Base-by-base conservation (phyloP, 805 yeast genomes). In the Kazachstania kunashirensis region DNA sequence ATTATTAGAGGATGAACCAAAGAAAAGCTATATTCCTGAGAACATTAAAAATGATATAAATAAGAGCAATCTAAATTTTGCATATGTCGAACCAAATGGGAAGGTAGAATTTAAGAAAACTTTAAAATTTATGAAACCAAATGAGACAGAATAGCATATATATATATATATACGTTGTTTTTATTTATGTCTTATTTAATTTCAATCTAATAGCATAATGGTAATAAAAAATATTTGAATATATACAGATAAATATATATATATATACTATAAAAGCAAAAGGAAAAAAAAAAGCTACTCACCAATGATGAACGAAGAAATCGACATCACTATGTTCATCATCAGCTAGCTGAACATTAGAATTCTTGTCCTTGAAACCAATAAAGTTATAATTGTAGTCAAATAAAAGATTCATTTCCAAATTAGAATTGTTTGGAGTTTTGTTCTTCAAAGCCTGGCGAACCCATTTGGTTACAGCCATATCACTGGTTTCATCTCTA, bases 401-500 rank as follows among this genome's bases (percentile, higher is more conserved):
- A 30, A 35, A 35, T 6, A 29, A 11, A 24, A 29, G 30, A 30
- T 30, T 35, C 37, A 34, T 28, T 18, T 34, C 37, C n/a, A 27
- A 17, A 17, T 34, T 34, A 12, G 25, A 9, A 4, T 21, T 10
- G 5, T 26, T 14, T 7, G 10, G 10, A 28, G 5, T 17, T 17
- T 28, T 13, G 9, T 29, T 16, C 5, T 28, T 16, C 14, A 35
- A 29, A 19, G 20, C 29, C 3, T 29, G 20, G 18, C 29, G 11
- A 17, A 35, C 33, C 38, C 38, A 35, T 23, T 24, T 24, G 5
- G 38, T 29, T 5, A 35, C 17, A 6, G 29, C 38, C 33, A 29
- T 35, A 12, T 30, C 26, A 30, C 30, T 29, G 1, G 96, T 88
- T 57, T 88, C 96, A 62, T 88, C 96, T 58, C 96, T 73, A 48